Base-by-base conservation (phyloP, 2,329 filamentous ascomycete species). In the Aureobasidium sp. region DNA sequence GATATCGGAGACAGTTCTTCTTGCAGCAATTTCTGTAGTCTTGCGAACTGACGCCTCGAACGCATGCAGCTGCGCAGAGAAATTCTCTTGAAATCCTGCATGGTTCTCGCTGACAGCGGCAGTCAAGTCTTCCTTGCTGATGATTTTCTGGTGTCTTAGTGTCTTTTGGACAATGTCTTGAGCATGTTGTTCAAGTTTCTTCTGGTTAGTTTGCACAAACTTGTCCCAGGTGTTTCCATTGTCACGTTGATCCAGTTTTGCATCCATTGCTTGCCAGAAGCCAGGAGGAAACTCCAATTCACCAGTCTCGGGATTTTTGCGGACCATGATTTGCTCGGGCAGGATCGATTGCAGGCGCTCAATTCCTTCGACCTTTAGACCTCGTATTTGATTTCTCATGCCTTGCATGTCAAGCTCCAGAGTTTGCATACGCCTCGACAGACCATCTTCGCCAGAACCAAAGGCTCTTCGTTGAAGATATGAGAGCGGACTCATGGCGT, bases 261-360 rank as follows among this genome's bases (percentile, higher is more conserved):
- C 79, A 27, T 78, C 76, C 9, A 91, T 70, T 0, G 86, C 87
- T 61, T 83, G 77, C 82, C 84, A 91, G 63, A 91, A 88, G 2
- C 84, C 79, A 27, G 82, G 77, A 0, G 81, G 75, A 17, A 90
- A 81, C 24, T 81, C 73, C 0, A 77, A 72, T 11, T 80, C 77
- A 15, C 85, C 86, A 33, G 81, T 71, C 37, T 75, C 71, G 62
- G 80, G 75, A 8, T 78, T 76, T 15, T 80, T 77, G 15, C 62
- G 52, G 65, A 88, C 79, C 63, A 82, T 80, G 5, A 90, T 75
- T 11, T 81, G 67, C 14, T 80, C 76, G 0, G 87, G 87, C 3
- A 90, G 71, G 4, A 81, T 72, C 0, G 73, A 67, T 50, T 80
- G 69, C 2, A 88, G 68, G 4, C 67, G 65, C 5, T 67, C 56